Percentiles rank a stretch among this genome's conserved stretches.
phyloP scores from a whole-genome alignment of 768 basidiomycete genomes.

The Agaricus sinodeliciosus region DNA sequence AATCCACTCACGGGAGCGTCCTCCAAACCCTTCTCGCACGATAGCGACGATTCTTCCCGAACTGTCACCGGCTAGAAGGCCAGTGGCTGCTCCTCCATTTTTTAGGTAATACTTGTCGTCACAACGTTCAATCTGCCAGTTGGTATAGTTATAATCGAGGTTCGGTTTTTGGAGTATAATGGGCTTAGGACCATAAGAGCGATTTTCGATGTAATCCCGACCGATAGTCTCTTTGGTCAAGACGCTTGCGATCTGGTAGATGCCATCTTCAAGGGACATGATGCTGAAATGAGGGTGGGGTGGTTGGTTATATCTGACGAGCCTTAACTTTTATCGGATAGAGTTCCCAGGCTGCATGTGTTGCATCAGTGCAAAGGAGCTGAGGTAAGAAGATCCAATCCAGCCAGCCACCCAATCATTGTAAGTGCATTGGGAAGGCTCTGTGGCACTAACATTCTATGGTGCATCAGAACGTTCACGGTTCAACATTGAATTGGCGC shows the following conservation, averaged over 20 bases:
- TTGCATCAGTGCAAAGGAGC: too few relatives aligned
- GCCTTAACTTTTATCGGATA: too few relatives aligned
- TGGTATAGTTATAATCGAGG: background rate
- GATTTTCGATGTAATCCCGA: background rate
- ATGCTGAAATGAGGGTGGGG: background rate
- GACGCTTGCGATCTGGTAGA: background rate
- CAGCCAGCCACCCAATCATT: too few relatives aligned
- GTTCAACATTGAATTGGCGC: too few relatives aligned
- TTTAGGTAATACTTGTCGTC: background rate
- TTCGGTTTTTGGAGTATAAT: background rate
- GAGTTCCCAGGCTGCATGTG: too few relatives aligned
- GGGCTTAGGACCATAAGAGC: background rate
- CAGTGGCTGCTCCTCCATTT: background rate
- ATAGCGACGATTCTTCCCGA: background rate
- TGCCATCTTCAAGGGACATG: background rate
- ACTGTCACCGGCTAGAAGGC: background rate
- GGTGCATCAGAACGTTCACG: too few relatives aligned
- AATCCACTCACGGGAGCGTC: background rate
- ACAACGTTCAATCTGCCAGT: background rate
- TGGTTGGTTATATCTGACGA: too few relatives aligned
- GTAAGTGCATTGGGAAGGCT: too few relatives aligned
- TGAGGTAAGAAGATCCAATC: too few relatives aligned
- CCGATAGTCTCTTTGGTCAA: background rate
- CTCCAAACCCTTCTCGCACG: background rate
- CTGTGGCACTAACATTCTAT: too few relatives aligned